Evolutionary conservation across 1,284 basidiomycete genomes (phyloP), one percentile per base, ranked within the genome.

Genomic region (Sanguinoderma infundibulare): DNA sequence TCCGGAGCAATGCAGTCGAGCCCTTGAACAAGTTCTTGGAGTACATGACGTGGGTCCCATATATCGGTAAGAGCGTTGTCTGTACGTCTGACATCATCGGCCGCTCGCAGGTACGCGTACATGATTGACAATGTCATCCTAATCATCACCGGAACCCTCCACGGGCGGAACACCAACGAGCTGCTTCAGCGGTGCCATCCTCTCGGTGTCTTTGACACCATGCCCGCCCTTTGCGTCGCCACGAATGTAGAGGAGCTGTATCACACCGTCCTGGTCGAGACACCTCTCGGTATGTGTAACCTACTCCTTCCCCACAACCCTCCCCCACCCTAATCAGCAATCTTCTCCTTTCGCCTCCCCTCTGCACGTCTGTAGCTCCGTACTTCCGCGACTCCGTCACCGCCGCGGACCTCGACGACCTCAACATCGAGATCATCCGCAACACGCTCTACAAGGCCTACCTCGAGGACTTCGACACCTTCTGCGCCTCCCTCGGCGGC

Each of bases 91-190:
- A 51, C 20, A 22, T 36, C 12, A 22, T 22, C 12, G 0, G n/a
- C 22, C 15, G 32, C 30, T 51, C 22, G 49, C 73, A 96, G 94
- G 47, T 98, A 98, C 74, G 94, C 90, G 30, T 99, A 99, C 80
- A 99, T 99, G 98, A 99, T 99, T 72, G 98, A 99, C 87, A 99
- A 99, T 75, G 94, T 99, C 72, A 92, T 99, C 65, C 85, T 99
- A 54, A 86, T 99, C 71, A 99, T 99, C 66, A 98, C 98, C 20
- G 98, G 98, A 38, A 99, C 97, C 1, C 80, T 99, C 40, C 97
- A 99, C 73, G 97, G 98, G 77, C 85, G 98, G 65, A 97, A 99
- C 77, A 98, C 97, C 1, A 95, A 98, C 72, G 98, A 99, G 74
- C 85, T 99, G 9, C 80, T 99, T 40, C 95, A 98, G 70, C 87